Evolutionary conservation across 768 basidiomycete species (phyloP).

Genomic region (Boletus insuetus): DNA sequence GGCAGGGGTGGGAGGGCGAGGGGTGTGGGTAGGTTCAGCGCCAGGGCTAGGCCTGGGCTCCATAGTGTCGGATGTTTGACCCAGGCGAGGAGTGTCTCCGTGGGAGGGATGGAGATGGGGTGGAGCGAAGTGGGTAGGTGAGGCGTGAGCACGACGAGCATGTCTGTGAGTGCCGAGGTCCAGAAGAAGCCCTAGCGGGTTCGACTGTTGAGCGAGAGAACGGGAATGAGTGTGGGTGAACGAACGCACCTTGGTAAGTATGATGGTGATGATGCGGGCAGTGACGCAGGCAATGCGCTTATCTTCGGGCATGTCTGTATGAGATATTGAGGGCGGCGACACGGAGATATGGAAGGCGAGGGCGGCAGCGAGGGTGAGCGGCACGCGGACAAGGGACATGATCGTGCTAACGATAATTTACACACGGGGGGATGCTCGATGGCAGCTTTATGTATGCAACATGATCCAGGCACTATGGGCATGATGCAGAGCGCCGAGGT

Average conservation of each 20-base stretch:
- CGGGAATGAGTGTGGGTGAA: too few species aligned
- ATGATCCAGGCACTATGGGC: too few species aligned
- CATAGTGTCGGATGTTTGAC: neutral
- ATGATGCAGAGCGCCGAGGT: too few species aligned
- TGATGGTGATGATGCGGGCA: constrained; percentile 4
- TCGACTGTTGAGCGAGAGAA: neutral
- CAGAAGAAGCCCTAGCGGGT: constrained; percentile 16
- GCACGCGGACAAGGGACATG: constrained; percentile 37
- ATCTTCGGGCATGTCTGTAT: constrained; percentile 15
- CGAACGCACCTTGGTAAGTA: constrained; percentile 17
- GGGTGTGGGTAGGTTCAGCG: neutral
- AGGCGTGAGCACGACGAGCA: constrained; percentile 5
- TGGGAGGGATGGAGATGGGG: neutral
- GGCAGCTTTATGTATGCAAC: too few species aligned
- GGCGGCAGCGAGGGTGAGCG: constrained; percentile 42
- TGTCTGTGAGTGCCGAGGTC: constrained; percentile 10
- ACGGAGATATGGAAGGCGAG: constrained; percentile 42
- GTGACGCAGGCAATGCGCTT: constrained; percentile 15
- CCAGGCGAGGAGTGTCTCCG: neutral
- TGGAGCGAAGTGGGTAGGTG: neutral
- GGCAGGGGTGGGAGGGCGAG: neutral
- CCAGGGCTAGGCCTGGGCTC: neutral
- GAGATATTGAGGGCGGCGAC: constrained; percentile 35
- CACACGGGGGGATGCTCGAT: too few species aligned
- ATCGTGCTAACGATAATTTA: too few species aligned